phyloP scores from a whole-genome alignment of 2,329 filamentous ascomycete species.

The Aspergillus pseudotamarii region DNA sequence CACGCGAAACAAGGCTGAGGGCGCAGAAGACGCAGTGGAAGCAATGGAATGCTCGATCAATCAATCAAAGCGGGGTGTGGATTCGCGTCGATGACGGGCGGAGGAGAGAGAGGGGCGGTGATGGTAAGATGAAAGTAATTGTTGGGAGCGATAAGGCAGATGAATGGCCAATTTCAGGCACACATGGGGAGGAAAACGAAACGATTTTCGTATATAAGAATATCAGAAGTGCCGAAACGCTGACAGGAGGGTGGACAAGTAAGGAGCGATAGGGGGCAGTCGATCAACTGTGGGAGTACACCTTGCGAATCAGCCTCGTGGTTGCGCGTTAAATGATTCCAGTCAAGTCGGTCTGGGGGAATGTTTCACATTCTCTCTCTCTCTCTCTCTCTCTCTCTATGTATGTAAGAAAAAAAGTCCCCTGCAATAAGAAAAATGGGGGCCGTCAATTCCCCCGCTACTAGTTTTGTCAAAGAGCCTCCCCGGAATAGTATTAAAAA shows the following conservation, averaged over 20 bases:
- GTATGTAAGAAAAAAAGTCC: not conserved
- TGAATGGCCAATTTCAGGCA: slow-evolving; percentile 8
- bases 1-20: slow-evolving; percentile 23
- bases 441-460: not conserved
- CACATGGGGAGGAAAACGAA: not conserved
- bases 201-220: not conserved
- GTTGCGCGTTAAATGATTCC: not conserved
- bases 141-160: not conserved
- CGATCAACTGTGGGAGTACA: slow-evolving; percentile 7
- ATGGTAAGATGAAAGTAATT: not conserved
- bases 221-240: not conserved
- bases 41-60: not conserved
- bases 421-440: not conserved
- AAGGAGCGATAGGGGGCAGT: not conserved
- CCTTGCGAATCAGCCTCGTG: slow-evolving; percentile 30
- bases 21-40: slow-evolving; percentile 12
- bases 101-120: slow-evolving; percentile 13
- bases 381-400: not conserved
- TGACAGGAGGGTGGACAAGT: not conserved
- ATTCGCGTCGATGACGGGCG: slow-evolving; percentile 6
- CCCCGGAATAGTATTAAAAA: not conserved
- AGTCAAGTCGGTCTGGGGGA: slow-evolving; percentile 1
- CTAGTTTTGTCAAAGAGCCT: not conserved
- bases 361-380: slow-evolving; percentile 17
- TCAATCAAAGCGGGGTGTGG: not conserved